Evolutionary conservation across 2,329 filamentous ascomycete genomes (phyloP), one percentile per base, ranked within the genome.

Genomic region (Pseudogymnoascus sp.): DNA sequence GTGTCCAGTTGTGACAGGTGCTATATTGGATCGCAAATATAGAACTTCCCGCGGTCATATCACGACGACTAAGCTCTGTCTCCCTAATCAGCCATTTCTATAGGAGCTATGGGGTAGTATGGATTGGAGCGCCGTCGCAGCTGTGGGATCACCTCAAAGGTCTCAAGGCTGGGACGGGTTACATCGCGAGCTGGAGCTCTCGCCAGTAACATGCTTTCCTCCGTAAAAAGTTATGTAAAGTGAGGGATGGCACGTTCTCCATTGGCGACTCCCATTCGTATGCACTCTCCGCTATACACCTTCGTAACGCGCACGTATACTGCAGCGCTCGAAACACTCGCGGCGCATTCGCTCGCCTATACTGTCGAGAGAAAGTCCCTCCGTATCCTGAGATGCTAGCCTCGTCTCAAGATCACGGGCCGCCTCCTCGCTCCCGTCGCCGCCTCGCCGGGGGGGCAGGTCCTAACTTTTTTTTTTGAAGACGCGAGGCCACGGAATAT

Each of bases 371-470:
- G 28, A 25, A 54, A 54, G 47, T 54, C 28, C 47, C 47, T 16
- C 47, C 47, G 47, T 54, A 54, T 54, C 47, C 47, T 35, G 47
- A 54, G 47, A 54, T 54, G 47, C 47, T 54, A 54, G 47, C 47
- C 47, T 54, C 47, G 47, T 54, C 47, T 54, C 47, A 54, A 33
- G 28, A 54, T 54, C 47, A 54, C 47, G 47, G 28, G 47, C 47
- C 47, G 47, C 47, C 47, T 54, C 47, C 47, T 54, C 47, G 47
- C 47, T 54, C 47, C 47, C 47, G 47, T 54, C 47, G 47, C 47
- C 47, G 47, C 47, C 28, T 54, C 47, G 47, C 28, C 28, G 28
- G 47, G 28, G 16, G 22, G 22, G 22, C 4, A 5, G 22, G 22
- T 2, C 3, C 47, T 3, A 33, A 54, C 16, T 14, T 33, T 33